A percentile compares a stretch with the other conserved stretches of the same genome.
Evolutionary conservation across 306 rosid genomes (phyloP).

Genomic region (Coriaria nepalensis): DNA sequence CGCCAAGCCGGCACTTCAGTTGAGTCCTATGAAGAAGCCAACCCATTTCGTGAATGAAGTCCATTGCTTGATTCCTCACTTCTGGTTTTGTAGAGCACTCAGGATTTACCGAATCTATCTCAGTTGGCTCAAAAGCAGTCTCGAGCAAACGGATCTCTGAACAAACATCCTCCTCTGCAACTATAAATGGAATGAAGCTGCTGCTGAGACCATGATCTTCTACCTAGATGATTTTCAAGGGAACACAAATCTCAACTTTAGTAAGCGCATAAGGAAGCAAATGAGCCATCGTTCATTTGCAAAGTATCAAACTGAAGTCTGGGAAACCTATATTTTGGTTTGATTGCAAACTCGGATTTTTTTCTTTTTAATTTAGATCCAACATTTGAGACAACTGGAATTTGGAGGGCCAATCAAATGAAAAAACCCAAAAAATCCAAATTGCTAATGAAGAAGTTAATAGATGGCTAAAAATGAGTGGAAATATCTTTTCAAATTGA

Average conservation of each 20-base stretch:
- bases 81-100: conserved; percentile 26
- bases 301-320: too few relatives aligned
- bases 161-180: conserved; percentile 76
- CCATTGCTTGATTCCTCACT: conserved; percentile 56
- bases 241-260: background rate
- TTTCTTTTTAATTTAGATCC: too few relatives aligned
- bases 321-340: too few relatives aligned
- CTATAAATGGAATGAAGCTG: conserved; percentile 80
- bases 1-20: conserved; percentile 42
- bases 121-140: conserved; percentile 40
- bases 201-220: conserved; percentile 80
- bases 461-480: too few relatives aligned
- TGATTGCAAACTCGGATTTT: too few relatives aligned
- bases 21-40: conserved; percentile 81
- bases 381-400: too few relatives aligned
- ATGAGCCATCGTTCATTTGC: too few relatives aligned
- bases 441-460: too few relatives aligned
- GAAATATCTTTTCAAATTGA: too few relatives aligned
- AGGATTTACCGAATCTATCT: conserved; percentile 9
- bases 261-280: too few relatives aligned
- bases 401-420: too few relatives aligned
- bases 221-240: conserved; percentile 30
- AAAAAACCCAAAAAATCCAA: too few relatives aligned
- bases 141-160: conserved; percentile 70
- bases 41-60: conserved; percentile 82